These are phyloP conservation scores for Esteya vermicola DNA, from an alignment of 2,329 filamentous ascomycete species.

Conservation along the genomic window DNA sequence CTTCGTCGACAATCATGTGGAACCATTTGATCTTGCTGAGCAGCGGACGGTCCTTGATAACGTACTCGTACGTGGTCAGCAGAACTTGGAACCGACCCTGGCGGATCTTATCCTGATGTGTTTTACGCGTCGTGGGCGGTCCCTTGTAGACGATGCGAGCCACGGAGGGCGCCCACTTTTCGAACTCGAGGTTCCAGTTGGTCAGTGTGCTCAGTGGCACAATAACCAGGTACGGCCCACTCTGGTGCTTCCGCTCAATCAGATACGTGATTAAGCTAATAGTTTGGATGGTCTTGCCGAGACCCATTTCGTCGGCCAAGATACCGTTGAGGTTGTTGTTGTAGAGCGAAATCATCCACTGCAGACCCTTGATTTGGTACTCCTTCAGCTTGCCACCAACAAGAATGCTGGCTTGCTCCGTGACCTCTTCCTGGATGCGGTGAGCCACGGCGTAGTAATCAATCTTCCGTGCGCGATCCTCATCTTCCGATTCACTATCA, in stretches of 20 bases:
- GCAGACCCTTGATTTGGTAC: constrained; percentile 94
- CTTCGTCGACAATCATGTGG: constrained; percentile 99
- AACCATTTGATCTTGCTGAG: constrained; percentile 99
- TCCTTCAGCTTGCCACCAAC: constrained; percentile 91
- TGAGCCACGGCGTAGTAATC: constrained; percentile 99
- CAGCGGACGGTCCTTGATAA: constrained; percentile 94
- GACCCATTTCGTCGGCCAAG: constrained; percentile 97
- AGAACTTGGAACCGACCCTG: constrained; percentile 93
- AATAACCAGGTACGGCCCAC: constrained; percentile 88
- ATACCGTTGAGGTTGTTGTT: constrained; percentile 99
- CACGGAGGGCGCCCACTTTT: constrained; percentile 92
- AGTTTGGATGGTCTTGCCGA: constrained; percentile 98
- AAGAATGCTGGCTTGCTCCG: constrained; percentile 66
- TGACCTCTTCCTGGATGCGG: constrained; percentile 86
- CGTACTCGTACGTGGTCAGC: constrained; percentile 96
- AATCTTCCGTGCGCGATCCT: constrained; percentile 63
- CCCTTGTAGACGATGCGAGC: constrained; percentile 91
- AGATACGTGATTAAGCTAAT: constrained; percentile 96
- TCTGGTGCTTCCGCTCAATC: constrained; percentile 87
- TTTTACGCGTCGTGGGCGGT: constrained; percentile 73
- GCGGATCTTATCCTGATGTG: constrained; percentile 85
- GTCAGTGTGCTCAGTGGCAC: constrained; percentile 93
- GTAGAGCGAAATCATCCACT: constrained; percentile 99
- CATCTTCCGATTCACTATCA: constrained; percentile 54
- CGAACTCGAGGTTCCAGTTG: constrained; percentile 97